A percentile compares a stretch with the other conserved stretches of the same genome.
phyloP scores from a whole-genome alignment of 257 asterid species.

The Solanum arcanum region DNA sequence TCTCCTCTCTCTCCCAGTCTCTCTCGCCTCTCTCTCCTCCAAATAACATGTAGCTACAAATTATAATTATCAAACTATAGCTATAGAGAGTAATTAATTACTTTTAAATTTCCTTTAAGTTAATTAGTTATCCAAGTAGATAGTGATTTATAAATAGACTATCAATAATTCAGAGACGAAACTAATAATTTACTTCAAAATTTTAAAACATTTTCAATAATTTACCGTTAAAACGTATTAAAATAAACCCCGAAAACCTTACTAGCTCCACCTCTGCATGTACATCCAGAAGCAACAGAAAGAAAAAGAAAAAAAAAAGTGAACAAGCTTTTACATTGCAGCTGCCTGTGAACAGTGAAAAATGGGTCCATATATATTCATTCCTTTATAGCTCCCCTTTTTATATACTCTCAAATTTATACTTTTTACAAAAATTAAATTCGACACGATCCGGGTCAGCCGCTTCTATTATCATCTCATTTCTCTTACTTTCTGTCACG shows the following conservation, averaged over 20 bases:
- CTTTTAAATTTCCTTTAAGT: too few relatives aligned
- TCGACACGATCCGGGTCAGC: constrained; percentile 87
- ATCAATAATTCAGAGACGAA: not conserved
- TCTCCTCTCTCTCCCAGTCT: too few relatives aligned
- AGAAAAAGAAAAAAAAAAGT: not conserved
- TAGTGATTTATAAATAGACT: too few relatives aligned
- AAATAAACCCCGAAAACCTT: not conserved
- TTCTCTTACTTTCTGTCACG: not conserved
- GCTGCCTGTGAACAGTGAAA: not conserved
- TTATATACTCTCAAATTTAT: constrained; percentile 12
- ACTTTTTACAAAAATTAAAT: not conserved
- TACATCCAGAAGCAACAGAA: not conserved
- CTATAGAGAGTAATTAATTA: too few relatives aligned
- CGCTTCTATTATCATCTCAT: constrained; percentile 47
- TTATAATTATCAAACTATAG: too few relatives aligned
- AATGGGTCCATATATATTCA: not conserved
- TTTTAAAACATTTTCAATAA: accelerated
- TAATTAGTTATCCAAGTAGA: too few relatives aligned
- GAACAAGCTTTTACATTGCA: not conserved
- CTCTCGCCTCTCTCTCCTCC: too few relatives aligned
- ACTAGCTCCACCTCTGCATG: not conserved
- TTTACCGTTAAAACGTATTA: too few relatives aligned
- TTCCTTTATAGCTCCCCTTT: constrained; percentile 31
- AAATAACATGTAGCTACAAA: too few relatives aligned
- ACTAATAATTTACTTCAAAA: not conserved